Conservation (phyloP, 192 early-diverging fungal species). For the Gigaspora rosea region DNA sequence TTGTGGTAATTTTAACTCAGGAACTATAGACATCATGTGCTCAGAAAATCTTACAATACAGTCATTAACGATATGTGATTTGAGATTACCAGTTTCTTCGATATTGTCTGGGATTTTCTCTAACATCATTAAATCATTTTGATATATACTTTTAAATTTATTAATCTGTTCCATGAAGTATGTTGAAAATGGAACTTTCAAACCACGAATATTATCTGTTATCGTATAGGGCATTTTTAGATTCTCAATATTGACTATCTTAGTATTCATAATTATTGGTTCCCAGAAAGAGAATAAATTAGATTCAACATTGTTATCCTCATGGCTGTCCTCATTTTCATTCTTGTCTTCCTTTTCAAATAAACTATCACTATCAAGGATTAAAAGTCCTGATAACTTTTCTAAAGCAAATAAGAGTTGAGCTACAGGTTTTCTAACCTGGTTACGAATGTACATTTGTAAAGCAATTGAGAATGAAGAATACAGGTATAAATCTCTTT, state of each 20-base stretch:
- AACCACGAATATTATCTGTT: background rate
- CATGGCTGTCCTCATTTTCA: background rate
- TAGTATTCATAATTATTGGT: conserved; percentile 14
- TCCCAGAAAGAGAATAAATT: background rate
- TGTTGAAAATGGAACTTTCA: conserved; percentile 12
- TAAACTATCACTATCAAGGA: too few species aligned
- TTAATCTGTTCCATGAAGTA: conserved; percentile 18
- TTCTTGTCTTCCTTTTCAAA: background rate
- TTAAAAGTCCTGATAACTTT: background rate
- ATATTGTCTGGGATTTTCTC: conserved; percentile 1
- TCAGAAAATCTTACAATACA: background rate
- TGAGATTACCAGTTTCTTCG: background rate
- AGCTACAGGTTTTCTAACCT: conserved; percentile 27
- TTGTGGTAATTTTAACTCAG: background rate
- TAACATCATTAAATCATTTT: background rate
- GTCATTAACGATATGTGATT: background rate
- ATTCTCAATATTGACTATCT: conserved; percentile 22
- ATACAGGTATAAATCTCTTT: conserved; percentile 2
- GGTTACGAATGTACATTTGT: conserved; percentile 4
- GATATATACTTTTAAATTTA: conserved; percentile 14
- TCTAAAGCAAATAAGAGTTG: conserved; percentile 22
- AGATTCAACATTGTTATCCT: too few species aligned
- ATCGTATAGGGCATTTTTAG: background rate
- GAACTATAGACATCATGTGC: background rate
- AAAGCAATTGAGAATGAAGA: conserved; percentile 27